A percentile compares a stretch with the other conserved stretches of the same genome.
phyloP scores from a whole-genome alignment of 306 rosid genomes.

The Ormosia semicastrata region DNA sequence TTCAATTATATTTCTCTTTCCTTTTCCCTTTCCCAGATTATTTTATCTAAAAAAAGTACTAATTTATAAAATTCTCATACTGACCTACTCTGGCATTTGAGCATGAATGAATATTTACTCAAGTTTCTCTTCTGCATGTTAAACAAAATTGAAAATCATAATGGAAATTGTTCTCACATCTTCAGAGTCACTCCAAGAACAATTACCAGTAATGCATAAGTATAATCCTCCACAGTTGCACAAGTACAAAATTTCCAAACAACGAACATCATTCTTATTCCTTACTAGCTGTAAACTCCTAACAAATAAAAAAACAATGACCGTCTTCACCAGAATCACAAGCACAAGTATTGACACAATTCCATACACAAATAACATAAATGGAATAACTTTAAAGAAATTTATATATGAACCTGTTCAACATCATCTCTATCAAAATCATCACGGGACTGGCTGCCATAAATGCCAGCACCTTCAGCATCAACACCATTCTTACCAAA shows the following conservation, averaged over 20 bases:
- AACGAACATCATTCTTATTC: conserved; percentile 1
- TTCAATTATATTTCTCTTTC: neutral
- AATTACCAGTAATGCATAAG: neutral
- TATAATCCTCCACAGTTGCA: neutral
- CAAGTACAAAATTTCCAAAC: neutral
- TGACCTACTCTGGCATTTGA: neutral
- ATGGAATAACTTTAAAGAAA: neutral
- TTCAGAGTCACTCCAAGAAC: neutral
- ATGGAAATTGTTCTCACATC: neutral
- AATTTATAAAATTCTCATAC: neutral
- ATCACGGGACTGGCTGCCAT: conserved; percentile 90
- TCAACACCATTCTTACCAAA: conserved; percentile 86
- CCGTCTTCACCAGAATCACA: neutral
- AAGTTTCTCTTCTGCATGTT: neutral
- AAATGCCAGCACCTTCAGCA: conserved; percentile 96
- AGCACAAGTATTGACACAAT: neutral
- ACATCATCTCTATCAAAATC: conserved; percentile 94
- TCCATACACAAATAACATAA: neutral
- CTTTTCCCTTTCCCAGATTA: neutral
- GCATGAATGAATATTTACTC: neutral
- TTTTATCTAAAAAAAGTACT: neutral
- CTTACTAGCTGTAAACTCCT: neutral
- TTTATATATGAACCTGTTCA: conserved; percentile 60
- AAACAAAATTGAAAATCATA: neutral
- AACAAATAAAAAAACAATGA: neutral